Conservation (phyloP, 1,284 basidiomycete genomes). For the Malassezia obtusa region DNA sequence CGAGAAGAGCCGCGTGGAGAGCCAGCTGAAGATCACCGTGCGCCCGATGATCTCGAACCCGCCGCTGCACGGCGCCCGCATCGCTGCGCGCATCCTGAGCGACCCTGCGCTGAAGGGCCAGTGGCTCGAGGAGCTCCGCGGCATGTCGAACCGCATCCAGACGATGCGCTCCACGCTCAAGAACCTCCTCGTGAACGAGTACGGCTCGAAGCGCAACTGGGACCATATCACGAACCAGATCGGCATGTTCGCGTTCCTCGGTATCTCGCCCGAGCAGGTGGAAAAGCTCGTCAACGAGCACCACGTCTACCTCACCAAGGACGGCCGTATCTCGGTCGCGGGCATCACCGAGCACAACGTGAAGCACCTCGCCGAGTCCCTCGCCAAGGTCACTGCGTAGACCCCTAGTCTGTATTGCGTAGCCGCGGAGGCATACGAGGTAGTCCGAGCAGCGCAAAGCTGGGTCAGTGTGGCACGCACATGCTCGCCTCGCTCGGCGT, state of each 20-base stretch:
- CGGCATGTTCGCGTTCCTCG: conserved; percentile 47
- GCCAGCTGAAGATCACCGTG: conserved; percentile 70
- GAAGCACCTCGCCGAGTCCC: conserved; percentile 42
- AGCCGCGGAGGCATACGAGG: conserved; percentile 9
- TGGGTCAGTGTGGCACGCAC: not conserved
- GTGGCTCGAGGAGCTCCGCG: conserved; percentile 49
- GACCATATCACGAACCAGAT: conserved; percentile 50
- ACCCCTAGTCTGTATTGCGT: conserved; percentile 9
- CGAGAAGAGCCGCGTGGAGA: conserved; percentile 45
- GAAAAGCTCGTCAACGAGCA: conserved; percentile 45
- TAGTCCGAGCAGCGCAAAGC: conserved; percentile 3
- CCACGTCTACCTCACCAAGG: conserved; percentile 48
- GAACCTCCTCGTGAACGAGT: conserved; percentile 41
- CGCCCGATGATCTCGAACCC: conserved; percentile 99
- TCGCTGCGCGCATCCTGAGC: conserved; percentile 50
- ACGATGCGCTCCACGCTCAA: conserved; percentile 47
- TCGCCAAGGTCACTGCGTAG: conserved; percentile 40
- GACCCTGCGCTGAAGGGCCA: conserved; percentile 49
- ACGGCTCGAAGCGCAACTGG: conserved; percentile 48
- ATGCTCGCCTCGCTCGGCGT: conserved; percentile 8
- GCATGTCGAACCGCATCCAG: conserved; percentile 49
- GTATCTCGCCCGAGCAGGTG: conserved; percentile 47
- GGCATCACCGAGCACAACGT: conserved; percentile 47
- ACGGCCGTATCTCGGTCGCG: conserved; percentile 48
- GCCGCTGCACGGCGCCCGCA: conserved; percentile 62